A percentile compares a stretch with the other conserved stretches of the same genome.
phyloP scores from a whole-genome alignment of 2,329 filamentous ascomycete species.

The Dactylellina drechsleri region DNA sequence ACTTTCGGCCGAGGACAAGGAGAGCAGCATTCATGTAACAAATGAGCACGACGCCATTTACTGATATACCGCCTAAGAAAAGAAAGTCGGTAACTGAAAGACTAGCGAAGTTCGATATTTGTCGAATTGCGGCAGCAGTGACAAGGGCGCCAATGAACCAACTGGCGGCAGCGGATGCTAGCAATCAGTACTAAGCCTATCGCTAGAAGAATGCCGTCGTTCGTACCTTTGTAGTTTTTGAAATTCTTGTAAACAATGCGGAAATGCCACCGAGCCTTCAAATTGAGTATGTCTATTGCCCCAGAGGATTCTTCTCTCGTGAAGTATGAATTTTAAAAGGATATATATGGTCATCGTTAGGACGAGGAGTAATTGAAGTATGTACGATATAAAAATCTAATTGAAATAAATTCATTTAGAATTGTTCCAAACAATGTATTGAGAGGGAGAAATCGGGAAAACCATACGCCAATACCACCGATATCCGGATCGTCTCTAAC shows the following conservation, averaged over 20 bases:
- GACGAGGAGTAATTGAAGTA: slow-evolving; percentile 48
- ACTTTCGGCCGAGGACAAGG: slow-evolving; percentile 47
- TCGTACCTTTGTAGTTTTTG: slow-evolving; percentile 49
- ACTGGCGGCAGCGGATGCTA: neutral
- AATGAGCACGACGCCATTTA: slow-evolving; percentile 46
- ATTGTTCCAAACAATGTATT: neutral
- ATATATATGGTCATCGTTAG: slow-evolving; percentile 50
- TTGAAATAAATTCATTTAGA: neutral
- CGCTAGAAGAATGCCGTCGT: neutral
- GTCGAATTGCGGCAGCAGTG: slow-evolving; percentile 50
- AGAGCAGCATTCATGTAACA: slow-evolving; percentile 49
- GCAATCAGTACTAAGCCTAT: too few species aligned
- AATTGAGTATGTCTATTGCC: slow-evolving; percentile 41
- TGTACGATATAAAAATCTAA: slow-evolving; percentile 52
- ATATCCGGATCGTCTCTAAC: slow-evolving; percentile 51
- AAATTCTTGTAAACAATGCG: slow-evolving; percentile 40
- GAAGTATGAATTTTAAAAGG: slow-evolving; percentile 40
- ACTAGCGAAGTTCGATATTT: slow-evolving; percentile 8
- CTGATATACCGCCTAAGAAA: slow-evolving; percentile 47
- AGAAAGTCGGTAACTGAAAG: slow-evolving; percentile 53
- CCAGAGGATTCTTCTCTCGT: slow-evolving; percentile 34
- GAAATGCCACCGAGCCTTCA: slow-evolving; percentile 41
- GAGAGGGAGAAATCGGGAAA: neutral
- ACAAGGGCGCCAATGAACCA: slow-evolving; percentile 53
- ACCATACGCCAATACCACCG: slow-evolving; percentile 47